A percentile compares a stretch with the other conserved stretches of the same genome.
These are phyloP conservation scores for Funneliformis mosseae DNA, from an alignment of 192 early-diverging fungal genomes.

Conservation along the genomic window DNA sequence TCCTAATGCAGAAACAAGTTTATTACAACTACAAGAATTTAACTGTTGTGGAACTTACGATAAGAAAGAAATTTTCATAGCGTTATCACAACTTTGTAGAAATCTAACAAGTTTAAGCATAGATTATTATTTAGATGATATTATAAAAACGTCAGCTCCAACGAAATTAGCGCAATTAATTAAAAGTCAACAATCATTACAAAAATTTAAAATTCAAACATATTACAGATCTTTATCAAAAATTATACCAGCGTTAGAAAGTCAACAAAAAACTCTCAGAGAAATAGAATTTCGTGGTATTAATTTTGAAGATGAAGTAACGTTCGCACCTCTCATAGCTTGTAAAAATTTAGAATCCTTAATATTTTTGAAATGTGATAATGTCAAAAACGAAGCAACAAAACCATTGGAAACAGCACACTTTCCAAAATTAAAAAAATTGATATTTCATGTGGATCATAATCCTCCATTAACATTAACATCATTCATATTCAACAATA, in stretches of 20 bases:
- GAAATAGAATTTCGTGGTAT: conserved; percentile 18
- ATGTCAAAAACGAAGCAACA: not conserved
- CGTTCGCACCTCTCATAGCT: not conserved
- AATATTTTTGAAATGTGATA: conserved; percentile 5
- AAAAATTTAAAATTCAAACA: not conserved
- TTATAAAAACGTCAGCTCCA: not conserved
- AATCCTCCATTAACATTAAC: not conserved
- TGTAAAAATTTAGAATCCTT: conserved; percentile 20
- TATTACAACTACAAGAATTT: conserved; percentile 8
- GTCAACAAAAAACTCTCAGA: not conserved
- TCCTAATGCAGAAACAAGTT: not conserved
- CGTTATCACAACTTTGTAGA: conserved; percentile 6
- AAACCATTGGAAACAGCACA: conserved; percentile 3
- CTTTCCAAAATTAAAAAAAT: conserved; percentile 10
- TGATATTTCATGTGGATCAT: conserved; percentile 2
- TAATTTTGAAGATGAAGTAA: conserved; percentile 13
- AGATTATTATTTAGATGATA: conserved; percentile 26
- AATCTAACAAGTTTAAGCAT: not conserved
- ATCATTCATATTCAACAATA: not conserved
- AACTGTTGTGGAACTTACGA: conserved; percentile 23
- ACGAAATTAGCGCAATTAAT: not conserved
- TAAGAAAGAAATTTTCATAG: conserved; percentile 18
- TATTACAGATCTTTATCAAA: not conserved
- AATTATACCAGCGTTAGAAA: conserved; percentile 14
- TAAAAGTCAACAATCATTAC: conserved; percentile 25